Conservation (phyloP, 495 filamentous ascomycete species). For the Haplographium delicatum region DNA sequence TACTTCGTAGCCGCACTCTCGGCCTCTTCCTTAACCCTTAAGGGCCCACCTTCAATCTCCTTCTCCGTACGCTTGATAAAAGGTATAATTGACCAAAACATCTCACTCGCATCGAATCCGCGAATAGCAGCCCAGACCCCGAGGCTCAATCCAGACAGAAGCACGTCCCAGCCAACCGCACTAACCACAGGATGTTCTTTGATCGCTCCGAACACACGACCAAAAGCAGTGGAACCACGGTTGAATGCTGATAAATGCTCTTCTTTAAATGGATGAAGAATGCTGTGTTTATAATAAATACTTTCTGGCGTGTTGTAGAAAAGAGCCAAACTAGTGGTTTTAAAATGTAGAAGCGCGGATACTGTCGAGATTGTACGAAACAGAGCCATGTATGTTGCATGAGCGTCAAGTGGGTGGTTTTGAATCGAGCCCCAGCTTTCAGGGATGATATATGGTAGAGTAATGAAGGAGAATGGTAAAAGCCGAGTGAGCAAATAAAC, state of each 20-base stretch:
- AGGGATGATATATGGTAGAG: slow-evolving; percentile 37
- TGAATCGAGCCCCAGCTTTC: slow-evolving; percentile 35
- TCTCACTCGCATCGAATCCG: slow-evolving; percentile 36
- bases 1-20: slow-evolving; percentile 12
- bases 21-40: slow-evolving; percentile 14
- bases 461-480: slow-evolving; percentile 44
- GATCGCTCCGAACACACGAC: slow-evolving; percentile 29
- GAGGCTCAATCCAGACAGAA: slow-evolving; percentile 45
- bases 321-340: slow-evolving; percentile 32
- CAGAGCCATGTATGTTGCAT: slow-evolving; percentile 32
- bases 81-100: slow-evolving; percentile 23
- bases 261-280: slow-evolving; percentile 36
- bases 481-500: slow-evolving; percentile 38
- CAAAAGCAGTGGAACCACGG: slow-evolving; percentile 35
- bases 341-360: slow-evolving; percentile 34
- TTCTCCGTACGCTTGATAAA: slow-evolving; percentile 9
- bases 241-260: slow-evolving; percentile 35
- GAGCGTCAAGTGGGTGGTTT: slow-evolving; percentile 32
- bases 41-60: slow-evolving; percentile 2
- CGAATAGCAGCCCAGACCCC: slow-evolving; percentile 49
- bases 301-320: slow-evolving; percentile 37
- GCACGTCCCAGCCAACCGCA: slow-evolving; percentile 43
- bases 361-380: slow-evolving; percentile 37
- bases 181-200: slow-evolving; percentile 45
- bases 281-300: slow-evolving; percentile 39